These are phyloP conservation scores for Triadica sebifera DNA, from an alignment of 345 rosid genomes.

Conservation along the genomic window DNA sequence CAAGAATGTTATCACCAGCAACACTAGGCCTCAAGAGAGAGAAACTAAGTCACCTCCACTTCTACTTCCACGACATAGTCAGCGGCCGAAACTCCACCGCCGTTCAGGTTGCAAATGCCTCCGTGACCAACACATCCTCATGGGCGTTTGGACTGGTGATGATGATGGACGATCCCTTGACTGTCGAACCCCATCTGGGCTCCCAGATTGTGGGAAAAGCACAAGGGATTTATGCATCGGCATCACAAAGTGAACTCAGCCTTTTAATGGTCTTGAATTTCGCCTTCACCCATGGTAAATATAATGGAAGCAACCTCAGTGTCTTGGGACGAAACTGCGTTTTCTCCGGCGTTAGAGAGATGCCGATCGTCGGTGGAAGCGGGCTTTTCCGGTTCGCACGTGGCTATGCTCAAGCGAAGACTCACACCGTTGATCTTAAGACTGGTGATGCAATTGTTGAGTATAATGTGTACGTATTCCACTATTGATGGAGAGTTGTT, in stretches of 20 bases:
- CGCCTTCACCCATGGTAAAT: slow-evolving; percentile 18
- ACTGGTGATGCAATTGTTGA: slow-evolving; percentile 29
- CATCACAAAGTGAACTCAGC: slow-evolving; percentile 15
- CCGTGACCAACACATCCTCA: neutral
- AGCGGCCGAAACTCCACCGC: slow-evolving; percentile 18
- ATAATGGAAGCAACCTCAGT: slow-evolving; percentile 28
- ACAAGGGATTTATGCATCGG: slow-evolving; percentile 28
- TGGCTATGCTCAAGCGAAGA: slow-evolving; percentile 35
- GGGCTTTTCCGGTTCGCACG: slow-evolving; percentile 31
- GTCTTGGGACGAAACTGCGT: slow-evolving; percentile 23
- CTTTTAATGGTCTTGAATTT: slow-evolving; percentile 28
- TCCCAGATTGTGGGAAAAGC: slow-evolving; percentile 27
- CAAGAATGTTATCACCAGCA: slow-evolving; percentile 15
- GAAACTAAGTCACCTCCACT: slow-evolving; percentile 29
- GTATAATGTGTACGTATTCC: slow-evolving; percentile 36
- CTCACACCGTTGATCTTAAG: neutral
- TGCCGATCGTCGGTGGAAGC: slow-evolving; percentile 33
- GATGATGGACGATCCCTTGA: slow-evolving; percentile 27
- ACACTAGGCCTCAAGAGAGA: slow-evolving; percentile 13
- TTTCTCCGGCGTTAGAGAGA: slow-evolving; percentile 20
- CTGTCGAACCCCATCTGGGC: slow-evolving; percentile 12
- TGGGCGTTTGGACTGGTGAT: slow-evolving; percentile 15
- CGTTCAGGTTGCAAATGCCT: slow-evolving; percentile 5
- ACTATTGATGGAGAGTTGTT: slow-evolving; percentile 29
- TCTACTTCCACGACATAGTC: slow-evolving; percentile 21